phyloP scores from a whole-genome alignment of 352 stramenopile genomes.

The Pythium aristosporum region DNA sequence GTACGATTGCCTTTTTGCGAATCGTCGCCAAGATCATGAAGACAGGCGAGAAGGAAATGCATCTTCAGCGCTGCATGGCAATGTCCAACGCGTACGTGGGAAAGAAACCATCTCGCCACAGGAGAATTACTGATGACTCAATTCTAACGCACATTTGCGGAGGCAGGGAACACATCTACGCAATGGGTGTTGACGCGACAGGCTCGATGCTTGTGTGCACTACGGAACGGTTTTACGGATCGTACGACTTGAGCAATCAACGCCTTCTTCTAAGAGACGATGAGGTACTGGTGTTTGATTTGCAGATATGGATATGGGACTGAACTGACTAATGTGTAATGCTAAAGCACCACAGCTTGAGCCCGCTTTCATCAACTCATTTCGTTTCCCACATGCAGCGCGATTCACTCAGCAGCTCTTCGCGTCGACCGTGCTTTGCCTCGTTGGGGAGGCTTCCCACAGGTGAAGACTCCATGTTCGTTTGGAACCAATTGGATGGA shows the following conservation, averaged over 20 bases:
- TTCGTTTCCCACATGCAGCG: constrained; percentile 36
- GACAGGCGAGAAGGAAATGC: constrained; percentile 62
- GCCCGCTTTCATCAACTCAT: constrained; percentile 44
- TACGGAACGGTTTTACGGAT: constrained; percentile 57
- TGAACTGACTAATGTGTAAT: background rate
- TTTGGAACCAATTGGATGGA: constrained; percentile 61
- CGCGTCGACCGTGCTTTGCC: constrained; percentile 47
- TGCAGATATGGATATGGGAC: background rate
- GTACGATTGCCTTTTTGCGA: constrained; percentile 58
- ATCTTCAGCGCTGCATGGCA: constrained; percentile 61
- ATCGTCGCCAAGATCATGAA: constrained; percentile 54
- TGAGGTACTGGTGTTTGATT: constrained; percentile 31
- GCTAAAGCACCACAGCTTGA: constrained; percentile 40
- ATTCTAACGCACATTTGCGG: background rate
- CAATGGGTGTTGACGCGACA: constrained; percentile 46
- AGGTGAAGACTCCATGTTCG: constrained; percentile 44
- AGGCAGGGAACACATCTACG: constrained; percentile 42
- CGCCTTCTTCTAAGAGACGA: constrained; percentile 67
- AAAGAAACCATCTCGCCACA: background rate
- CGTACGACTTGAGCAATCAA: constrained; percentile 73
- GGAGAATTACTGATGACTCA: background rate
- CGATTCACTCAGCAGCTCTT: constrained; percentile 39
- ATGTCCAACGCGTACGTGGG: constrained; percentile 40
- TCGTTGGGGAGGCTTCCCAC: constrained; percentile 38
- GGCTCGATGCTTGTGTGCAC: constrained; percentile 56